These are phyloP conservation scores for Colletotrichum abscissum DNA, from an alignment of 2,329 filamentous ascomycete species.

Conservation along the genomic window DNA sequence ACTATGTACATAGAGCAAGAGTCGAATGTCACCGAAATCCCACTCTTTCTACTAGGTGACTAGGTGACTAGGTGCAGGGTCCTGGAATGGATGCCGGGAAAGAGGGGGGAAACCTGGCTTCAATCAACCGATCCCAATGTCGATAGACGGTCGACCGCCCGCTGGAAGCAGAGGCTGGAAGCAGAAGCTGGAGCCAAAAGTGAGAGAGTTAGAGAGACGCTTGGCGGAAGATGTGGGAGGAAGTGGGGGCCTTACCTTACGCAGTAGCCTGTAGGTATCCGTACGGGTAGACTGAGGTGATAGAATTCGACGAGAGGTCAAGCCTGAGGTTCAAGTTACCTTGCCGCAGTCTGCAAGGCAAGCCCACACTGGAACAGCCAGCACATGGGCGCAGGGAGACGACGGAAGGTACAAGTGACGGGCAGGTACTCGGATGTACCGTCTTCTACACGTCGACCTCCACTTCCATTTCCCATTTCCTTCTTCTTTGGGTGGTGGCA, in stretches of 20 bases:
- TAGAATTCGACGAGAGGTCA: too few relatives aligned
- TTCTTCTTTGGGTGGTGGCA: neutral
- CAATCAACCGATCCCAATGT: slow-evolving; percentile 14
- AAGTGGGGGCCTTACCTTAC: neutral
- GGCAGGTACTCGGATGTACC: neutral
- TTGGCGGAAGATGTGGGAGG: slow-evolving; percentile 18
- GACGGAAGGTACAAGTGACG: neutral
- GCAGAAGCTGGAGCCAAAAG: neutral
- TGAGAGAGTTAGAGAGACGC: neutral
- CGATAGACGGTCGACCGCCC: neutral
- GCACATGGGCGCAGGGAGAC: slow-evolving; percentile 25
- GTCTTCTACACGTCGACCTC: too few relatives aligned
- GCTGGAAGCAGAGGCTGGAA: neutral
- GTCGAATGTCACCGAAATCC: slow-evolving; percentile 13
- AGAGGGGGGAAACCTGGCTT: neutral
- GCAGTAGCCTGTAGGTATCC: too few relatives aligned
- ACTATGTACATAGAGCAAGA: neutral
- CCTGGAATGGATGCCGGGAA: neutral
- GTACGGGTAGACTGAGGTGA: too few relatives aligned
- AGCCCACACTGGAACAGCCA: neutral
- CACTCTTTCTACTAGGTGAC: neutral
- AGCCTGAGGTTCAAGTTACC: neutral
- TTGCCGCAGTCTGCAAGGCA: neutral
- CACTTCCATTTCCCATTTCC: neutral
- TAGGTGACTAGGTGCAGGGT: neutral